A percentile compares a stretch with the other conserved stretches of the same genome.
Conservation (phyloP, 805 yeast genomes). For the Suhomyces xylopsoci region DNA sequence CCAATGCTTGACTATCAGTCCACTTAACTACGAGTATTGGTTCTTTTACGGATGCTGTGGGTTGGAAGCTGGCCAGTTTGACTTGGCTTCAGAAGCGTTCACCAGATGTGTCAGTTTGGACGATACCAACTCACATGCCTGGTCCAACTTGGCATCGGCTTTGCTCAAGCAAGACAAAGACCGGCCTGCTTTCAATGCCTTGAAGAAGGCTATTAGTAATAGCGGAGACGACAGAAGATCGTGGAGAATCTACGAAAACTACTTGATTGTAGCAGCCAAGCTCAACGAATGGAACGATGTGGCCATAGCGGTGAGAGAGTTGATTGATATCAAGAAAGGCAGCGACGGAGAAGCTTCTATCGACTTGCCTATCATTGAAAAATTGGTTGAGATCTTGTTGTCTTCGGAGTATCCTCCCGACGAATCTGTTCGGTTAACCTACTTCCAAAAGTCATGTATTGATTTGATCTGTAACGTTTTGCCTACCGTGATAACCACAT, state of each 20-base stretch:
- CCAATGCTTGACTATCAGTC: conserved; percentile 71
- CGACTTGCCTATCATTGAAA: conserved; percentile 74
- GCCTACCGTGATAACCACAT: conserved; percentile 66
- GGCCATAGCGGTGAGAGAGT: conserved; percentile 63
- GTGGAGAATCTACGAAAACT: conserved; percentile 92
- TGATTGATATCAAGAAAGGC: conserved; percentile 57
- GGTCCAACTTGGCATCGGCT: conserved; percentile 91
- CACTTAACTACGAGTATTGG: conserved; percentile 80
- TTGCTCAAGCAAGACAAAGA: conserved; percentile 60
- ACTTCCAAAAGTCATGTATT: conserved; percentile 66
- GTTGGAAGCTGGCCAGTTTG: conserved; percentile 65
- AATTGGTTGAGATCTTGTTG: conserved; percentile 62
- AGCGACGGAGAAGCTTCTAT: conserved; percentile 59
- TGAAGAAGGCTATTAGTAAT: conserved; percentile 70
- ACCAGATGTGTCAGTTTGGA: conserved; percentile 86
- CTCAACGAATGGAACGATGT: conserved; percentile 89
- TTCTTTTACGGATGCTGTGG: conserved; percentile 91
- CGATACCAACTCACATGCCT: conserved; percentile 73
- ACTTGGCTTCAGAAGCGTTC: conserved; percentile 85
- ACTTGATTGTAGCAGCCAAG: conserved; percentile 74
- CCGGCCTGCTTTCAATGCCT: conserved; percentile 80
- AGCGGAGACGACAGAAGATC: conserved; percentile 66
- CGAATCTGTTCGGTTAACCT: conserved; percentile 35
- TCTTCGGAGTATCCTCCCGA: conserved; percentile 46
- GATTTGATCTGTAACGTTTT: conserved; percentile 68